A percentile compares a stretch with the other conserved stretches of the same genome.
Evolutionary conservation across 371 early-diverging fungal species (phyloP).

Genomic region (Lichtheimia ornata): DNA sequence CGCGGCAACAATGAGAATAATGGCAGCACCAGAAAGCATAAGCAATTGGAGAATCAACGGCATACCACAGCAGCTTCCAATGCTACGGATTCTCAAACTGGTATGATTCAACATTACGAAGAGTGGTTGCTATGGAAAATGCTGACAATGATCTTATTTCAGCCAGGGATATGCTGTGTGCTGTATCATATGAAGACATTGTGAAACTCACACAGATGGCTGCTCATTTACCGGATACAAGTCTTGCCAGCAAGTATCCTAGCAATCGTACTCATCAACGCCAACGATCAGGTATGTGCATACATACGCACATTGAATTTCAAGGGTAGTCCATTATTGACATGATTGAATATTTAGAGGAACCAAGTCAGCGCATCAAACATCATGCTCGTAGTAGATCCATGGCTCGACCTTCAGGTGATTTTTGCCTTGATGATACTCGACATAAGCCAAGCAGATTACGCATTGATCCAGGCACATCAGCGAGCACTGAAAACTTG

Average conservation of each 20-base stretch:
- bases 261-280: background rate
- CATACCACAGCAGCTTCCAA: background rate
- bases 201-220: conserved; percentile 40
- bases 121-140: background rate
- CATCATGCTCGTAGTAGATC: background rate
- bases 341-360: background rate
- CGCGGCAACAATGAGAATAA: background rate
- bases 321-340: too few species aligned
- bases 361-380: background rate
- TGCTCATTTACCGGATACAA: conserved; percentile 20
- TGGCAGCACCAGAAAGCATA: background rate
- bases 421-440: too few species aligned
- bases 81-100: background rate
- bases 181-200: conserved; percentile 47
- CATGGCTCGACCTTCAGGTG: background rate
- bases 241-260: conserved; percentile 1
- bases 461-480: conserved; percentile 18
- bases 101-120: background rate
- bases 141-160: background rate
- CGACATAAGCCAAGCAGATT: conserved; percentile 11
- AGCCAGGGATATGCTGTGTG: conserved; percentile 34
- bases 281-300: conserved; percentile 3
- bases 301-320: background rate
- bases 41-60: background rate
- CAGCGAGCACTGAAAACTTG: conserved; percentile 13